Conservation (phyloP, 345 rosid species). For the Populus deltoides region DNA sequence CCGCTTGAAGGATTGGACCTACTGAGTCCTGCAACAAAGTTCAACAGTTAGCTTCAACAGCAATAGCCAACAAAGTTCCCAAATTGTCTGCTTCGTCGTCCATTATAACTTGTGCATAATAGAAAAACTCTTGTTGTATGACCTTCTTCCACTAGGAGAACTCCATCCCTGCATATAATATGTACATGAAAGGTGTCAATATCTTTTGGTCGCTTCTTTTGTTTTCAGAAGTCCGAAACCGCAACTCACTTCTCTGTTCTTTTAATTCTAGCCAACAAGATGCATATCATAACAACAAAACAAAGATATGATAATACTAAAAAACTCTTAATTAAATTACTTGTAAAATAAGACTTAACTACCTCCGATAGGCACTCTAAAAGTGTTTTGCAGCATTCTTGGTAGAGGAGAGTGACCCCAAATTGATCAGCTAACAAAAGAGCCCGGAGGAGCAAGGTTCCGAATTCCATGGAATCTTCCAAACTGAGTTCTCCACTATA, state of each 20-base stretch:
- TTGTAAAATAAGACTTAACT: slow-evolving; percentile 30
- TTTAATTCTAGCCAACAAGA: slow-evolving; percentile 49
- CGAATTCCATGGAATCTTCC: slow-evolving; percentile 55
- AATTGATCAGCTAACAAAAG: slow-evolving; percentile 85
- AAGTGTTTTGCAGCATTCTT: slow-evolving; percentile 92
- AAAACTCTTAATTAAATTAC: slow-evolving; percentile 9
- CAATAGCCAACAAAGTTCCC: slow-evolving; percentile 51
- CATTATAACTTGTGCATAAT: slow-evolving; percentile 89
- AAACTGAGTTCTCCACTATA: slow-evolving; percentile 68
- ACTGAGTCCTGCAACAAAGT: slow-evolving; percentile 98
- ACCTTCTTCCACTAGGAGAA: slow-evolving; percentile 84
- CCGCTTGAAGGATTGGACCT: slow-evolving; percentile 76
- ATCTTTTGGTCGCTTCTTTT: slow-evolving; percentile 65
- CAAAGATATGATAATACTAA: slow-evolving; percentile 2
- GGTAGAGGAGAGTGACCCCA: slow-evolving; percentile 82
- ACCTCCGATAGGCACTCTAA: slow-evolving; percentile 92
- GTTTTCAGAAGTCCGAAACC: slow-evolving; percentile 67
- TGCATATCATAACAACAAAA: slow-evolving; percentile 29
- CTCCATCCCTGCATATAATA: slow-evolving; percentile 98
- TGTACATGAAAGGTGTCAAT: slow-evolving; percentile 85
- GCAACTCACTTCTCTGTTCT: slow-evolving; percentile 63
- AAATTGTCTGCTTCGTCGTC: slow-evolving; percentile 91
- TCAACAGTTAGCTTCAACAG: slow-evolving; percentile 65
- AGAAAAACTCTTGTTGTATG: slow-evolving; percentile 77
- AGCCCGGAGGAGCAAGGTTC: slow-evolving; percentile 73